Evolutionary conservation across 2,329 filamentous ascomycete genomes (phyloP).

Genomic region (Diplodia corticola): DNA sequence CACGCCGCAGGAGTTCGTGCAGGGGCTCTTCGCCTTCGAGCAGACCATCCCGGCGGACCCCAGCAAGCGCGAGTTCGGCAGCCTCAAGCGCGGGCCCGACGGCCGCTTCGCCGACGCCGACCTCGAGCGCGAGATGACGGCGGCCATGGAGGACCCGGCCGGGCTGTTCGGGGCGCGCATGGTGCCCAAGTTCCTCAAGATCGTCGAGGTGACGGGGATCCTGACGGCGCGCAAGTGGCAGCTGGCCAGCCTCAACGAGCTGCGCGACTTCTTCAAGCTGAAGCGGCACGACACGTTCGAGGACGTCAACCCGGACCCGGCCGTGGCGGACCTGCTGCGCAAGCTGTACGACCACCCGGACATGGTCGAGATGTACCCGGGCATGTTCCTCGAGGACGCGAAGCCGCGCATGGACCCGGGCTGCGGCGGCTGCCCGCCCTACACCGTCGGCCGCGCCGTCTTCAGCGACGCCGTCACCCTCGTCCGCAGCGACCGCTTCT

Average conservation of each 20-base stretch:
- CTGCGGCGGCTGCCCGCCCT: constrained; percentile 54
- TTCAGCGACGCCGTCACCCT: constrained; percentile 62
- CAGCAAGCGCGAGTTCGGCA: constrained; percentile 35
- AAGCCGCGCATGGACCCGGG: constrained; percentile 56
- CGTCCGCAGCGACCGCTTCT: constrained; percentile 61
- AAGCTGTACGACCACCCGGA: constrained; percentile 64
- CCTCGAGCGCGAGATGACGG: constrained; percentile 57
- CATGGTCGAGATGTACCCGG: constrained; percentile 69
- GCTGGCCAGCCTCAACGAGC: constrained; percentile 63
- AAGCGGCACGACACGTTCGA: constrained; percentile 58
- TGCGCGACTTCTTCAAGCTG: constrained; percentile 63
- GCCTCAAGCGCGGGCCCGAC: constrained; percentile 41
- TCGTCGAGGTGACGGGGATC: constrained; percentile 64
- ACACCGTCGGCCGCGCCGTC: constrained; percentile 57
- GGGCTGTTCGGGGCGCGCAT: constrained; percentile 57
- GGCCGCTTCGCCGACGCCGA: constrained; percentile 59
- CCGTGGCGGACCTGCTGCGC: constrained; percentile 58
- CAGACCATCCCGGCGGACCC: constrained; percentile 29
- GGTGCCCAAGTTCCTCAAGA: constrained; percentile 59
- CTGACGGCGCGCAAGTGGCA: constrained; percentile 63
- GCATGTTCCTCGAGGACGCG: constrained; percentile 62
- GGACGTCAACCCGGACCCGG: constrained; percentile 59
- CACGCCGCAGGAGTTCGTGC: constrained; percentile 32
- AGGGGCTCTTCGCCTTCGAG: constrained; percentile 26
- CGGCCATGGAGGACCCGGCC: constrained; percentile 61